These are phyloP conservation scores for Giardia duodenalis DNA, from an alignment of 208 protist genomes.

Conservation along the genomic window DNA sequence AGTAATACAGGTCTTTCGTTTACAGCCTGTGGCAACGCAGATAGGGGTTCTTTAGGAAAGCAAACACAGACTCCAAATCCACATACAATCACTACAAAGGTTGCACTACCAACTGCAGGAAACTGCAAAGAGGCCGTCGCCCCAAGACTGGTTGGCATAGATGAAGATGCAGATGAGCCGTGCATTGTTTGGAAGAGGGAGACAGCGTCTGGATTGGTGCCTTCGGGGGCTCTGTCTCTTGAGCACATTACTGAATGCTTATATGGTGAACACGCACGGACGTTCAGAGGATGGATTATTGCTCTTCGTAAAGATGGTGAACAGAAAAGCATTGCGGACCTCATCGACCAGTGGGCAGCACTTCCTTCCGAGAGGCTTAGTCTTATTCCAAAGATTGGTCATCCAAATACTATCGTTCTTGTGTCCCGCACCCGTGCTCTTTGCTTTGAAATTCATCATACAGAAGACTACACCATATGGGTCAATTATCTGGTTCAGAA, in stretches of 20 bases:
- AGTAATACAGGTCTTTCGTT: not conserved
- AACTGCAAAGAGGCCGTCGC: not conserved
- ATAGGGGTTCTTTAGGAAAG: not conserved
- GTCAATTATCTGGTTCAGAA: not conserved
- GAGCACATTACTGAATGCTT: not conserved
- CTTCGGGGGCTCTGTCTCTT: not conserved
- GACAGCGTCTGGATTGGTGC: not conserved
- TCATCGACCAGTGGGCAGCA: not conserved
- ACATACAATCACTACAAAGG: not conserved
- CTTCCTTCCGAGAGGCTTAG: not conserved
- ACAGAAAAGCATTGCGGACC: not conserved
- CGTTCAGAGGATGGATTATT: not conserved
- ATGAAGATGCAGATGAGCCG: not conserved
- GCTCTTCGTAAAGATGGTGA: not conserved
- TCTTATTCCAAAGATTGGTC: not conserved
- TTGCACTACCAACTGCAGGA: not conserved
- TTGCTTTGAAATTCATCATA: not conserved
- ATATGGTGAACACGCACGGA: not conserved
- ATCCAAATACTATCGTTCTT: not conserved
- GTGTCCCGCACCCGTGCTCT: not conserved
- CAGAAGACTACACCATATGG: not conserved
- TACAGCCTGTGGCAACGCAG: not conserved
- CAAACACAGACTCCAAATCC: not conserved
- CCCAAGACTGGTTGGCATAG: not conserved
- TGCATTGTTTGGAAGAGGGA: not conserved